These are phyloP conservation scores for Penicillium verrucosum DNA, from an alignment of 2,329 filamentous ascomycete species.

Conservation along the genomic window DNA sequence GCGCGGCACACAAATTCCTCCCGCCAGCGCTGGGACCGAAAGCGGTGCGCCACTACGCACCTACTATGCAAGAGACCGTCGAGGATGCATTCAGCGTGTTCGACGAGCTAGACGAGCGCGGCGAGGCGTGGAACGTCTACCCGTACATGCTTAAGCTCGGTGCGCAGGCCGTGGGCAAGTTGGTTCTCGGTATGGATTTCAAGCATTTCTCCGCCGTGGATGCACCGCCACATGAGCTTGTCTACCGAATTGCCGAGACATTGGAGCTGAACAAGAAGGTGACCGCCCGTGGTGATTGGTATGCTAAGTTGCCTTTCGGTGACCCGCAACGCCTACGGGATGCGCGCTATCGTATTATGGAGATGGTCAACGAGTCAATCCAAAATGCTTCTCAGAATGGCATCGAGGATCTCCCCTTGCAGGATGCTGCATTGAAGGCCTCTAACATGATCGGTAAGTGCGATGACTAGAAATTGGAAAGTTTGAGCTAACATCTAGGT, in stretches of 20 bases:
- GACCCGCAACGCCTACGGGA: constrained; percentile 47
- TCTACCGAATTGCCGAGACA: constrained; percentile 49
- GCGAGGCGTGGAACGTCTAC: constrained; percentile 49
- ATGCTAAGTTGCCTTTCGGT: constrained; percentile 56
- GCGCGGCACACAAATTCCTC: constrained; percentile 56
- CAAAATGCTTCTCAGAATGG: constrained; percentile 16
- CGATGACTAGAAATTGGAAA: background rate
- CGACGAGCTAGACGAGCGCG: constrained; percentile 48
- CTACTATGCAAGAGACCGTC: constrained; percentile 56
- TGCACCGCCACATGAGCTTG: constrained; percentile 52
- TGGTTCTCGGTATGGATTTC: constrained; percentile 47
- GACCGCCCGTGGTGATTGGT: constrained; percentile 55
- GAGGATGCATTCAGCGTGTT: constrained; percentile 51
- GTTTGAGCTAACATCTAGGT: background rate
- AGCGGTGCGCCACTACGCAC: constrained; percentile 46
- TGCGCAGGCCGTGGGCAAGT: constrained; percentile 44
- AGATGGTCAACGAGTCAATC: constrained; percentile 21
- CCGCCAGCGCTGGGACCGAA: constrained; percentile 19
- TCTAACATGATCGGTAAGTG: constrained; percentile 22
- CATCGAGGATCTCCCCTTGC: constrained; percentile 18
- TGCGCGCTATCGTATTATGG: constrained; percentile 16
- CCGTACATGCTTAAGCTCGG: constrained; percentile 51
- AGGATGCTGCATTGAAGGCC: constrained; percentile 20
- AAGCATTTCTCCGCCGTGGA: constrained; percentile 45
- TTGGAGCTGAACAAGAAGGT: constrained; percentile 60